Base-by-base conservation (phyloP, 1,284 basidiomycete species). In the Ceratobasidium sp. region DNA sequence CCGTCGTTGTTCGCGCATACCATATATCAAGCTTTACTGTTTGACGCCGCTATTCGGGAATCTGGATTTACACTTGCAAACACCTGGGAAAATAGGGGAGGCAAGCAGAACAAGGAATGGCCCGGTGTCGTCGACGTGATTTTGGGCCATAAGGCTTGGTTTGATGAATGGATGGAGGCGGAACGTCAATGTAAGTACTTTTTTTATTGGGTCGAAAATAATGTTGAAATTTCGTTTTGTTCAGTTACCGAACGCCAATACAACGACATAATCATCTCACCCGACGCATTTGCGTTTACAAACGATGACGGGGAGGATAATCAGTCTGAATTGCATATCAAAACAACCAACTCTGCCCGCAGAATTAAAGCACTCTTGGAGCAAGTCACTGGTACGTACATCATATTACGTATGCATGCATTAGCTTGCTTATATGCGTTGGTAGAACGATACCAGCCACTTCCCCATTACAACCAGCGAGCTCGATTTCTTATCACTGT, bases 1-100 rank as follows among this genome's bases (percentile, higher is more conserved):
- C 94, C 97, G 0, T 91, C 96, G 0, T 86, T 99, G 39, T 88
- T 99, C 3, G 97, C 97, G 0, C 97, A 99, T 83, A 98, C 96
- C 0, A 93, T 99, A 64, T 97, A 97, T 84, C 95, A 98, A 84
- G 90, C 96, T 0, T 87, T 99, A 9, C 85, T 92, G 0, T 99
- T 99, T 81, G 98, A 99, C 85, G 91, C 93, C 42, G 89, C 92
- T 7, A 84, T 99, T 42, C 86, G 88, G n/a, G 94, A 95, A 79
- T 89, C 91, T 83, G 94, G 93, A 0, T 97, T 95, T 82, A 86
- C 87, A 20, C 85, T 95, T 10, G 82, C 85, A 33, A 88, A 88
- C 2, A 93, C 89, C 7, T 88, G 88, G 75, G 83, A 80, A 6
- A 58, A 82, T 77, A 46, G 83, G 83, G 15, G 80, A 82, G 76